Base-by-base conservation (phyloP, 345 rosid species). In the Laguncularia racemosa region DNA sequence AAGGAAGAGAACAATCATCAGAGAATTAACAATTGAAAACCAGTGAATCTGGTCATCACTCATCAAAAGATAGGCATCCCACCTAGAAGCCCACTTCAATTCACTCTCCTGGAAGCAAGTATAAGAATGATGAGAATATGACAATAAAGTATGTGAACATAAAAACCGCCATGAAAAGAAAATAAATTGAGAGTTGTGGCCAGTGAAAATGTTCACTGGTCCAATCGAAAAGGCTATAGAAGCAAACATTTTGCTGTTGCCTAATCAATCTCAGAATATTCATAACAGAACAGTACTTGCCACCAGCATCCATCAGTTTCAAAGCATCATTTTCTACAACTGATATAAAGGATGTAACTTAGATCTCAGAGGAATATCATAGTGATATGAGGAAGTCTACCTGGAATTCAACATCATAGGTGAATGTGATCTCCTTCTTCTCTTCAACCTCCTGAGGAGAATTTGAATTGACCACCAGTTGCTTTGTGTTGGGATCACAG, bases 61-160 rank as follows among this genome's bases (percentile, higher is more conserved):
- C 78, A 70, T 73, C 38, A 73, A 71, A 17, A 73, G 74, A 58
- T 73, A 73, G 16, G 78, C 66, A 59, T 73, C 78, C 78, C 78
- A 73, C 9, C 78, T 73, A 17, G 78, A 73, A 19, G 78, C 78
- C 78, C 78, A 73, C 55, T 73, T 73, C 55, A 73, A 57, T 3
- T 69, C 74, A 61, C 78, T 73, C 40, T 65, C 74, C 78, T 73
- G 57, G 44, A 58, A 58, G 61, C 15, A 46, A 46, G 21, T 33
- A 33, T 10, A 33, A 64, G 16, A 23, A 23, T 16, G 19, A 33
- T 45, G n/a, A 14, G 14, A 13, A 55, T 16, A 16, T 14, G 20
- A 55, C n/a, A 55, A 26, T 18, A 33, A 33, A 33, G 19, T 38
- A 55, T 11, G 46, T 54, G 23, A 55, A 40, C 0, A 58, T 55